These are phyloP conservation scores for Penicillium sp. DNA, from an alignment of 2,329 filamentous ascomycete genomes.

Conservation along the genomic window DNA sequence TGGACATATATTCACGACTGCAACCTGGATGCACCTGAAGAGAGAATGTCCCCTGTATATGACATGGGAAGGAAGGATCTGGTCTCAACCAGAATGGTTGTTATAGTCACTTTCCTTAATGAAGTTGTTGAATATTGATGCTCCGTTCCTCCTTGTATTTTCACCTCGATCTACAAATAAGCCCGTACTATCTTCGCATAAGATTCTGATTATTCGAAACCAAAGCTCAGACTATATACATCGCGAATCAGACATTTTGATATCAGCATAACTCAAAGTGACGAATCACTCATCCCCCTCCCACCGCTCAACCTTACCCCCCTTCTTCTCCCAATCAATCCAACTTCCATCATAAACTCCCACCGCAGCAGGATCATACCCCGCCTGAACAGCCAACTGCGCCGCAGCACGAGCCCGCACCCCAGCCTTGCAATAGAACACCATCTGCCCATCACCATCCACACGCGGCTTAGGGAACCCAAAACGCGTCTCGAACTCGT, in stretches of 20 bases:
- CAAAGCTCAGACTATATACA: too few relatives aligned
- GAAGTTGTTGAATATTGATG: too few relatives aligned
- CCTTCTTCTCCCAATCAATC: slow-evolving; percentile 71
- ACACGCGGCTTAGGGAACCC: slow-evolving; percentile 65
- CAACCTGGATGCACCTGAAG: slow-evolving; percentile 22
- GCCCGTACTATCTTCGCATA: too few relatives aligned
- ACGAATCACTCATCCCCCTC: slow-evolving; percentile 29
- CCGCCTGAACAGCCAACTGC: slow-evolving; percentile 66
- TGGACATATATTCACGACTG: slow-evolving; percentile 26
- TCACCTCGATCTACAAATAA: too few relatives aligned
- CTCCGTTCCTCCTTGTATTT: too few relatives aligned
- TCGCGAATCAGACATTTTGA: too few relatives aligned
- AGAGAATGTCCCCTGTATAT: slow-evolving; percentile 23
- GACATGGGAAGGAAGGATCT: slow-evolving; percentile 20
- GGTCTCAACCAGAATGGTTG: slow-evolving; percentile 22
- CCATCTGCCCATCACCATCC: slow-evolving; percentile 48
- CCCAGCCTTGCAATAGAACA: slow-evolving; percentile 93
- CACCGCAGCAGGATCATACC: slow-evolving; percentile 61
- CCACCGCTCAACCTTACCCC: slow-evolving; percentile 56
- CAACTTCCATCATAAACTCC: slow-evolving; percentile 49
- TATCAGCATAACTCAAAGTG: too few relatives aligned
- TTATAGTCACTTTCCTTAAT: slow-evolving; percentile 12
- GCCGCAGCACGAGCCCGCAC: slow-evolving; percentile 75
- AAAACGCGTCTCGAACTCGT: slow-evolving; percentile 78
- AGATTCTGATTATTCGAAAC: too few relatives aligned